A percentile compares a stretch with the other conserved stretches of the same genome.
Conservation (phyloP, 2,329 filamentous ascomycete genomes). For the Saccharata proteae region DNA sequence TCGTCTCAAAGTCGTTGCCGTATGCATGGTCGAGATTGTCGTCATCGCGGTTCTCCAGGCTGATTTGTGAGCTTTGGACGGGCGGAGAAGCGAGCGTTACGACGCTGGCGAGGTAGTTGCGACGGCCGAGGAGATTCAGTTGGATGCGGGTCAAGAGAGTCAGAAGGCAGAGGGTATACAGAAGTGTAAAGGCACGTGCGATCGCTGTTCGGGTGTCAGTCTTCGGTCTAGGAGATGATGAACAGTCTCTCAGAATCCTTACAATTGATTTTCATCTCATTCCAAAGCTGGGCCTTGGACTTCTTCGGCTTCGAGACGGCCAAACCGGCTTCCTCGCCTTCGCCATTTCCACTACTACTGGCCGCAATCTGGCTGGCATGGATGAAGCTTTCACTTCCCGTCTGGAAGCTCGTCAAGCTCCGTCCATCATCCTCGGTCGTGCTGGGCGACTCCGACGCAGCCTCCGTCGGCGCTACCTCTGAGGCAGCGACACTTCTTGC, state of each 20-base stretch:
- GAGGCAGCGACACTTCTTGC: slow-evolving; percentile 45
- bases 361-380: slow-evolving; percentile 67
- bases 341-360: slow-evolving; percentile 32
- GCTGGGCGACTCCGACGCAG: slow-evolving; percentile 11
- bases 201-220: slow-evolving; percentile 48
- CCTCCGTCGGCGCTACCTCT: slow-evolving; percentile 45
- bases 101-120: slow-evolving; percentile 92
- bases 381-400: slow-evolving; percentile 73
- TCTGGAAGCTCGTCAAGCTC: slow-evolving; percentile 61
- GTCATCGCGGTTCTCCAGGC: slow-evolving; percentile 85
- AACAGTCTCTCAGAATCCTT: slow-evolving; percentile 27
- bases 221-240: neutral
- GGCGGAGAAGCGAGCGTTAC: slow-evolving; percentile 72
- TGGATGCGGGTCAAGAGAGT: slow-evolving; percentile 90
- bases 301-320: slow-evolving; percentile 48
- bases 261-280: slow-evolving; percentile 94
- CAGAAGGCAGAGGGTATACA: slow-evolving; percentile 83
- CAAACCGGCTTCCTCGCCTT: slow-evolving; percentile 21
- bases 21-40: slow-evolving; percentile 71
- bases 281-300: slow-evolving; percentile 90
- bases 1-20: slow-evolving; percentile 91
- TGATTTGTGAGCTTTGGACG: slow-evolving; percentile 62
- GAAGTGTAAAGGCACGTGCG: slow-evolving; percentile 76
- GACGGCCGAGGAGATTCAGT: slow-evolving; percentile 86
- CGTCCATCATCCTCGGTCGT: slow-evolving; percentile 61